phyloP scores from a whole-genome alignment of 1,284 basidiomycete genomes.

The Filobasidium uniguttulatum region DNA sequence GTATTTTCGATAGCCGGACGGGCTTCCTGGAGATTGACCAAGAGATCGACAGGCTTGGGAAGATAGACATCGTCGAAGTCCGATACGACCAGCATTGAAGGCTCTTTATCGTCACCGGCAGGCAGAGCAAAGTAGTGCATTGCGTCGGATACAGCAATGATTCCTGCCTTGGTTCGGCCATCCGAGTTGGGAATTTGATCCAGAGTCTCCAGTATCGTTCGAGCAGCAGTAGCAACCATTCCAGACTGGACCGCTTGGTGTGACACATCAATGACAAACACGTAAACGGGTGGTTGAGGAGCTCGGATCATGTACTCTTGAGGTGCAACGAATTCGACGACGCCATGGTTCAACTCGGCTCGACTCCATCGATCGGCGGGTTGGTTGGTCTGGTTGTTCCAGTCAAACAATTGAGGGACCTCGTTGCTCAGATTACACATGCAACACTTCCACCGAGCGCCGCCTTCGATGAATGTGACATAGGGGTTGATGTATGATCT shows the following conservation, averaged over 20 bases:
- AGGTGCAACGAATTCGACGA: constrained; percentile 93
- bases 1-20: constrained; percentile 69
- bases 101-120: constrained; percentile 54
- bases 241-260: constrained; percentile 78
- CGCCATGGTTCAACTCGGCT: constrained; percentile 81
- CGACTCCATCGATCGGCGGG: constrained; percentile 91
- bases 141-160: constrained; percentile 84
- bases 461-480: constrained; percentile 95
- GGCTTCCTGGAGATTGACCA: constrained; percentile 83
- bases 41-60: constrained; percentile 87
- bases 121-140: constrained; percentile 92
- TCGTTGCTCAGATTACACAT: constrained; percentile 99
- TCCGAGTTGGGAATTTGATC: constrained; percentile 94
- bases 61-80: constrained; percentile 96
- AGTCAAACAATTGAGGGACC: constrained; percentile 96
- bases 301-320: constrained; percentile 98
- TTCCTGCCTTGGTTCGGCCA: constrained; percentile 76
- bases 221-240: constrained; percentile 95
- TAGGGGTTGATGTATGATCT: constrained; percentile 98
- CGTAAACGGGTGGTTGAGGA: constrained; percentile 91
- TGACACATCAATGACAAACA: constrained; percentile 94
- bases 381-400: constrained; percentile 86
- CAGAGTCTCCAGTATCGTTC: constrained; percentile 86
- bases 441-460: constrained; percentile 97
- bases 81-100: constrained; percentile 90